Evolutionary conservation across 441 rosid genomes (phyloP), one percentile per base, ranked within the genome.

Genomic region (Arabidopsis lyrata): DNA sequence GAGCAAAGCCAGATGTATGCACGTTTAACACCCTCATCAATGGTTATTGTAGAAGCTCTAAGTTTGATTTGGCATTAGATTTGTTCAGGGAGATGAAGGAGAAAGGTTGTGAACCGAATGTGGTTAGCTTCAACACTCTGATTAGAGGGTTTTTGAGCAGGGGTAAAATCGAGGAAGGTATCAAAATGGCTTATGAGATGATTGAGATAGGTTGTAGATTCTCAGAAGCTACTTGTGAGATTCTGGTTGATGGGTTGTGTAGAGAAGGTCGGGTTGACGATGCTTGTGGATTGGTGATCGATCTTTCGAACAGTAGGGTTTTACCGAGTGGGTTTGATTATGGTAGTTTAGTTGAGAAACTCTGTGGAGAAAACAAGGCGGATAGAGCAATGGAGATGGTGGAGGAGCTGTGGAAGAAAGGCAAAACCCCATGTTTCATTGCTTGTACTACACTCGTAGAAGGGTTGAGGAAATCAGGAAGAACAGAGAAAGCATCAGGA

Each of bases 121-220:
- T 88, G 64, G 84, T 90, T 72, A 93, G 86, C 75, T 93, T 93
- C 39, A 93, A 93, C 65, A 91, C 95, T 73, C 63, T 93, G 87
- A 91, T 93, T 20, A 80, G 60, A 36, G 96, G 96, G 57, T 82
- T 91, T 60, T 89, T 90, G 8, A 68, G 93, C 35, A 85, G 75
- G 57, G 77, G 79, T 80, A 84, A 87, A 72, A 65, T 83, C 62
- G 87, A 88, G 65, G 88, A 93, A 38, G 97, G 89, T 44, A 60
- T 91, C 3, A 80, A 66, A 56, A 85, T 93, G 94, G 97, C 88
- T 5, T 84, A 91, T 63, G 96, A 91, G 84, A 89, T 93, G 98
- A 81, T 86, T 58, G 90, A 87, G 63, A 41, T 86, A 14, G 88
- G 91, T 24, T 84, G 82, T 49, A 75, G 68, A 58, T 80, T 91